Base-by-base conservation (phyloP, 306 rosid genomes). In the Acacia acuminata region DNA sequence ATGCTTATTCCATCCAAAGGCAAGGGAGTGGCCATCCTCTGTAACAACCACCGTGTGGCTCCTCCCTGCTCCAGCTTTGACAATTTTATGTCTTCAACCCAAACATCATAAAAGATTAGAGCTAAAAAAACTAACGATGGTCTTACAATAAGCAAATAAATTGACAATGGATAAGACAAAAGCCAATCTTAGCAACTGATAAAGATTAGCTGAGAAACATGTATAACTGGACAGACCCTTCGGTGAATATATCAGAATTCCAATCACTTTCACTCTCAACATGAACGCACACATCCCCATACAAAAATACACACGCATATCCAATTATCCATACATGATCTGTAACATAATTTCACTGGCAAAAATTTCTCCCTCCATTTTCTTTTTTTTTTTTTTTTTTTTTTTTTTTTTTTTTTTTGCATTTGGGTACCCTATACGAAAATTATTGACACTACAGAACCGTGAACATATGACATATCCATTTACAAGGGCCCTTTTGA, bases 1-100 rank as follows among this genome's bases (percentile, higher is more conserved):
- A 34, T 96, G 99, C 84, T 96, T 96, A 87, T 96, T 96, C 98
- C 98, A 94, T 47, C 99, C 99, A 80, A 96, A 96, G n/a, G 98
- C 86, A 15, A 96, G 87, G 67, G 99, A 94, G 48, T 85, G 87
- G 13, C 97, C 97, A 76, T 96, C 98, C 11, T 90, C 96, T 1
- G 98, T 92, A 51, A 90, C 88, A 73, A 92, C 97, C n/a, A 94
- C 96, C 0, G 96, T 87, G 84, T 96, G 99, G 83, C 75, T 92
- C 89, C 84, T 92, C 85, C 99, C 99, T 32, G 98, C 76, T 81
- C 92, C 96, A 81, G 97, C 99, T 88, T 86, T 83, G 78, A 94
- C 85, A 72, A 96, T 72, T 81, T 91, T 96, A 90, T 88, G 88
- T 85, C 99, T 96, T 63, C 77, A 85, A 75, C 17, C 53, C 48